Evolutionary conservation across 2,329 filamentous ascomycete species (phyloP), one percentile per base, ranked within the genome.

Genomic region (Fusarium multiceps): DNA sequence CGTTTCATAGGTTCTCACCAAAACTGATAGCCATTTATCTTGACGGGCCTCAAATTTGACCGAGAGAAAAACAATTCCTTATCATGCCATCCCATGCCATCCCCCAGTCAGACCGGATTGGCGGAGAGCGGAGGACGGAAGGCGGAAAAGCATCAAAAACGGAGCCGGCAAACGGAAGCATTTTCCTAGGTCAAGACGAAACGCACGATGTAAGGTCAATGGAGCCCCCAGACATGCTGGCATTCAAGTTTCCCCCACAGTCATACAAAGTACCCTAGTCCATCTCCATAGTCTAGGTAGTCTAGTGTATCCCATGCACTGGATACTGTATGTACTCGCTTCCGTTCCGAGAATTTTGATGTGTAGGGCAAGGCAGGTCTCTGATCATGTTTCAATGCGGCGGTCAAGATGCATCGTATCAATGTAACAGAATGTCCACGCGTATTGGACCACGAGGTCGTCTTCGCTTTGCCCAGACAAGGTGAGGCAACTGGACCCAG

Each of bases 131-230:
- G 41, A 43, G n/a, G 41, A 16, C 13, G 41, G 41, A 43, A 43
- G 21, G 12, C 49, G 32, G 42, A 49, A 55, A 57, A 32, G 28
- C 28, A 50, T 23, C 43, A 58, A 43, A 43, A 63, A 43, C 55
- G 50, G 53, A 63, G 49, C 55, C 45, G 57, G 53, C 50, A 54
- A 58, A 70, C 67, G 58, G 63, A 69, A 59, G 49, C 42, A 59
- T 60, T 49, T 49, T 69, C 48, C 66, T 62, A 50, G 48, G 41
- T 42, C 42, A 41, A 53, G 47, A 57, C 63, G 64, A 70, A 68
- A 70, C 66, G 45, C 66, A 70, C 63, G 47, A 67, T 62, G 60
- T 42, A 48, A 68, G 61, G 61, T 55, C 48, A 61, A 71, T 69
- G 57, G 67, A 70, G 68, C 43, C 41, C 62, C 49, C 27, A 42